Evolutionary conservation across 768 basidiomycete genomes (phyloP).

Genomic region (Mycena sanguinolenta): DNA sequence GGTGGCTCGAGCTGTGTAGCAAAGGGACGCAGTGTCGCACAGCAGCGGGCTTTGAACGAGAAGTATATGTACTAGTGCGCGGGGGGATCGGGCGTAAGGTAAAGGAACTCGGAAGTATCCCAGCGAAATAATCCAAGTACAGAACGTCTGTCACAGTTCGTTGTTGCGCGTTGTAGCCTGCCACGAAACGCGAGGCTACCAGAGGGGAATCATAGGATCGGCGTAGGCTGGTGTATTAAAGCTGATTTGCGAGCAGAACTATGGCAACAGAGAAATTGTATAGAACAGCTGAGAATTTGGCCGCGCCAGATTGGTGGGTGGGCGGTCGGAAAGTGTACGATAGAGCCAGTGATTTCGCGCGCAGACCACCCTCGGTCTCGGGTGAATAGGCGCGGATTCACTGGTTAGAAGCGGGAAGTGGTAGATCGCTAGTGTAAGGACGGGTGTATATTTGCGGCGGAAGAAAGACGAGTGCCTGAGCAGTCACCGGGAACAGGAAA

Average conservation of each 20-base stretch:
- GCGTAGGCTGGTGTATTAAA: constrained; percentile 20
- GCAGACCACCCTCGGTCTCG: no score
- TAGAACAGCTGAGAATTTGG: neutral
- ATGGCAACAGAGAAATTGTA: neutral
- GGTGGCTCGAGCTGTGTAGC: constrained; percentile 5
- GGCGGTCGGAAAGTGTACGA: constrained; percentile 10
- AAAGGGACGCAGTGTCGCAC: constrained; percentile 29
- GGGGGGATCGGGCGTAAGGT: constrained; percentile 24
- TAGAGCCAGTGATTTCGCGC: no score
- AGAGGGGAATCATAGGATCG: constrained; percentile 32
- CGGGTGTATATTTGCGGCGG: constrained; percentile 8
- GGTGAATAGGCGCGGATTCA: neutral
- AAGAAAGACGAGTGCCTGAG: constrained; percentile 30
- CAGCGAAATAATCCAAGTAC: constrained; percentile 12
- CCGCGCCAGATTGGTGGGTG: constrained; percentile 31
- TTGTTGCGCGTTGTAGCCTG: constrained; percentile 25
- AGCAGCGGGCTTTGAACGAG: constrained; percentile 31
- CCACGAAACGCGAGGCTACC: constrained; percentile 33
- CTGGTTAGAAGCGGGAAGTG: neutral
- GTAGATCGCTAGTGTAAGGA: neutral
- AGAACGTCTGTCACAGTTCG: neutral
- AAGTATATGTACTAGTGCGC: constrained; percentile 21
- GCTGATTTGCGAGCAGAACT: constrained; percentile 22
- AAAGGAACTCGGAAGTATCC: constrained; percentile 10
- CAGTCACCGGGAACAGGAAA: constrained; percentile 14